Percentiles rank a stretch among this genome's conserved stretches.
These are phyloP conservation scores for Penicillium arizonense DNA, from an alignment of 495 filamentous ascomycete genomes.

Conservation along the genomic window DNA sequence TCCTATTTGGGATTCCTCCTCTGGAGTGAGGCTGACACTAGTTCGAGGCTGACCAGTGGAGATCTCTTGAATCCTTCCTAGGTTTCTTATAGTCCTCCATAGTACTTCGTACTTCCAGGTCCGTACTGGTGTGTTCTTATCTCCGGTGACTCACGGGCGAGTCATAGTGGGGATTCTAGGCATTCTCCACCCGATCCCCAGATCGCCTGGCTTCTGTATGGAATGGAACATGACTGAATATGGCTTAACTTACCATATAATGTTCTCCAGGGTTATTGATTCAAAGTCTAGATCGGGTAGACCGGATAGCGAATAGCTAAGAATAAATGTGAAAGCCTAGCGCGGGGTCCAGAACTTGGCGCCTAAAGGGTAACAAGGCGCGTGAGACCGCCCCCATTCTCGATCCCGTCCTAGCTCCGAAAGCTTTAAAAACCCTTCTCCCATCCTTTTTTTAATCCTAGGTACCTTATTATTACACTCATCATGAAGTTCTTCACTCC, in stretches of 20 bases:
- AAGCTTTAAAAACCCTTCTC: conserved; percentile 2
- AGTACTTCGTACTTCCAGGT: no score
- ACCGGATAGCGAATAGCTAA: no score
- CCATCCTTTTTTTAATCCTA: neutral
- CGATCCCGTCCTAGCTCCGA: neutral
- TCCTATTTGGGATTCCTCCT: conserved; percentile 3
- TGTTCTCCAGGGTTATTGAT: no score
- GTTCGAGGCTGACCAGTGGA: neutral
- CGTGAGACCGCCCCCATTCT: conserved; percentile 4
- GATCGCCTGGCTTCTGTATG: neutral
- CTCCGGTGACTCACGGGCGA: conserved; percentile 15
- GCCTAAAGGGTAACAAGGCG: conserved; percentile 4
- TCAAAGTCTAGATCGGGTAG: neutral
- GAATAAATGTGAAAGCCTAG: neutral
- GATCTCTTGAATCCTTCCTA: no score
- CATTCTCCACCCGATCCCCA: conserved; percentile 21
- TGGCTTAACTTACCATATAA: neutral
- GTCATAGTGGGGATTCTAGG: conserved; percentile 12
- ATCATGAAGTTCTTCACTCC: conserved; percentile 32
- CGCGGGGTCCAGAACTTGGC: conserved; percentile 27
- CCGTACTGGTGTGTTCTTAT: neutral
- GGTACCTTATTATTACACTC: neutral
- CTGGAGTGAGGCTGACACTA: neutral
- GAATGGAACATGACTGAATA: neutral
- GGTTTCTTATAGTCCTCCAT: no score